phyloP scores from a whole-genome alignment of 176 grass and related monocot genomes.

The Avena sativa region DNA sequence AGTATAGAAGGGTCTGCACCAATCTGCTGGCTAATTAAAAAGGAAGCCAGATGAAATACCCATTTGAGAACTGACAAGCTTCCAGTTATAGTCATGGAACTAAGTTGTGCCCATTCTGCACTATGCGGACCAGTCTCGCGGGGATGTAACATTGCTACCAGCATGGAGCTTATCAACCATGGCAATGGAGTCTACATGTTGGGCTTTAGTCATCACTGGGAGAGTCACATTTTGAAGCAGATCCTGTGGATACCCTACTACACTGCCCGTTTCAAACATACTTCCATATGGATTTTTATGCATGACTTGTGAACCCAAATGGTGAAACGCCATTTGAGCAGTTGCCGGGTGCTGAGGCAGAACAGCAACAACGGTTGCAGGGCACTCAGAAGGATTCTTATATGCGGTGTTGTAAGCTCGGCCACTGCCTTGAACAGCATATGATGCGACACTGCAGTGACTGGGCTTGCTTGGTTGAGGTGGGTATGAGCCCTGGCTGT shows the following conservation, averaged over 20 bases:
- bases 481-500: conserved; percentile 48
- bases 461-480: conserved; percentile 65
- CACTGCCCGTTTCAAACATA: conserved; percentile 71
- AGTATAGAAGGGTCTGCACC: conserved; percentile 35
- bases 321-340: conserved; percentile 46
- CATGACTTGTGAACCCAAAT: conserved; percentile 53
- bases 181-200: conserved; percentile 58
- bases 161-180: conserved; percentile 78
- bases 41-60: conserved; percentile 50
- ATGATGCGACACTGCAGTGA: conserved; percentile 64
- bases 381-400: conserved; percentile 53
- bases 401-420: conserved; percentile 56
- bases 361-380: conserved; percentile 55
- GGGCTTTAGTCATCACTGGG: conserved; percentile 56
- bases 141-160: conserved; percentile 60
- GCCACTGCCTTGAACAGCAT: conserved; percentile 60
- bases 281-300: conserved; percentile 66
- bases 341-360: conserved; percentile 54
- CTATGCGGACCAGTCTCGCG: conserved; percentile 66
- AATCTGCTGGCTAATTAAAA: conserved; percentile 54
- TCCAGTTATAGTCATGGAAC: conserved; percentile 21
- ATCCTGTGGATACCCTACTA: conserved; percentile 82
- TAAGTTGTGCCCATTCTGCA: not conserved
- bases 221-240: conserved; percentile 42
- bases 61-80: conserved; percentile 23